Evolutionary conservation across 2,329 filamentous ascomycete genomes (phyloP).

Genomic region (Fusarium cyanostomum): DNA sequence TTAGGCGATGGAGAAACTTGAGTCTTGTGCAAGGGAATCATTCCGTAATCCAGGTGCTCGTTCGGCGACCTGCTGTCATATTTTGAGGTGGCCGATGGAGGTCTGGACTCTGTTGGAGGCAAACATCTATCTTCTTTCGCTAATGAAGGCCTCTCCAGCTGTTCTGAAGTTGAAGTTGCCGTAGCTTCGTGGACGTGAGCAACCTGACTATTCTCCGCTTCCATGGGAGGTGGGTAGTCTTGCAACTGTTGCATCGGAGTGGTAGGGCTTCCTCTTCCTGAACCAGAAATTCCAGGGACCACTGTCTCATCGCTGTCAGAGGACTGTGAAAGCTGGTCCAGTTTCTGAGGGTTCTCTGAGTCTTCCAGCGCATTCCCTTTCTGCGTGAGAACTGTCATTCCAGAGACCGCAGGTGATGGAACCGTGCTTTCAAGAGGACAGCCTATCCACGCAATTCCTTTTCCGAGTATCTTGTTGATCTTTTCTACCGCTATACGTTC

Average conservation of each 20-base stretch:
- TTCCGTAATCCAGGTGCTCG: neutral
- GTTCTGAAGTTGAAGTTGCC: too few relatives aligned
- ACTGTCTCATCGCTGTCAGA: constrained; percentile 1
- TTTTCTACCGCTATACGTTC: constrained; percentile 2
- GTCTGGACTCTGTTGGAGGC: neutral
- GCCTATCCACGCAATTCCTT: neutral
- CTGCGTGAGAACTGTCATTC: neutral
- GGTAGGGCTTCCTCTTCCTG: neutral
- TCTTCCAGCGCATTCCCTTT: neutral
- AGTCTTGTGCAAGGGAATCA: neutral
- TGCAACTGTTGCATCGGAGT: neutral
- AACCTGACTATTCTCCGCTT: too few relatives aligned
- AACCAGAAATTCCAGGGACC: neutral
- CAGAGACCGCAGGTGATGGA: neutral
- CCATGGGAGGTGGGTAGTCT: too few relatives aligned
- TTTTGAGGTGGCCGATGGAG: neutral
- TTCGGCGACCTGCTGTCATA: neutral
- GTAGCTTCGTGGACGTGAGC: too few relatives aligned
- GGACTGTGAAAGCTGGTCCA: too few relatives aligned
- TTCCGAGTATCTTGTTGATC: neutral
- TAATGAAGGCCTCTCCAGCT: too few relatives aligned
- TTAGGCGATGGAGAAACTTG: neutral
- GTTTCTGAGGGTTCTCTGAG: too few relatives aligned
- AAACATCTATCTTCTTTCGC: neutral
- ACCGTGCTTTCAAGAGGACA: constrained; percentile 17